Conservation (phyloP, 2,329 filamentous ascomycete genomes). For the Colletotrichum camelliae region DNA sequence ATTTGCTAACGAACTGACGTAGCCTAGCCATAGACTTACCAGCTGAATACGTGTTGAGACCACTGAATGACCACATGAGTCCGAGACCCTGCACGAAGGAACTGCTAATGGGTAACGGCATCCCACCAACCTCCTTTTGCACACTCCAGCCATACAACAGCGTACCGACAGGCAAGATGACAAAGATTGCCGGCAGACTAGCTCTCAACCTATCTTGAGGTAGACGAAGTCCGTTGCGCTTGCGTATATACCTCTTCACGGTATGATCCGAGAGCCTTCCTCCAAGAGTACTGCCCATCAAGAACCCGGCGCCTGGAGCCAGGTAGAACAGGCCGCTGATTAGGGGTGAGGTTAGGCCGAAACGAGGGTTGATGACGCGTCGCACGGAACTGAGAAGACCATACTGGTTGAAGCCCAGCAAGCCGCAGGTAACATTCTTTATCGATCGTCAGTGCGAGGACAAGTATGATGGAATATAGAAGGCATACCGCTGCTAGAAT, state of each 20-base stretch:
- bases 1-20: too few relatives aligned
- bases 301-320: constrained; percentile 70
- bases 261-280: constrained; percentile 71
- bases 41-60: constrained; percentile 44
- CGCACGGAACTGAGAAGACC: constrained; percentile 71
- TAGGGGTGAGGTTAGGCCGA: constrained; percentile 67
- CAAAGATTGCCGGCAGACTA: constrained; percentile 62
- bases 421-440: constrained; percentile 17
- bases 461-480: rapidly evolving
- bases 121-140: constrained; percentile 34
- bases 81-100: constrained; percentile 38
- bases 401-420: constrained; percentile 76
- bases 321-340: constrained; percentile 74
- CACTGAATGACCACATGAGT: constrained; percentile 41
- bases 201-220: constrained; percentile 73
- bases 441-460: rapidly evolving
- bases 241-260: constrained; percentile 64
- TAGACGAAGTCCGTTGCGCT: constrained; percentile 59
- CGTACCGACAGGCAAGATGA: constrained; percentile 68
- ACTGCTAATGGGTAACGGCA: constrained; percentile 37
- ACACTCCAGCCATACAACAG: constrained; percentile 71
- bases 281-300: constrained; percentile 70
- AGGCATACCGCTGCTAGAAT: constrained; percentile 58
- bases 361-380: constrained; percentile 74
- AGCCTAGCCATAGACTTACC: constrained; percentile 26